phyloP scores from a whole-genome alignment of 192 early-diverging fungal species.

The Coemansia asiatica region DNA sequence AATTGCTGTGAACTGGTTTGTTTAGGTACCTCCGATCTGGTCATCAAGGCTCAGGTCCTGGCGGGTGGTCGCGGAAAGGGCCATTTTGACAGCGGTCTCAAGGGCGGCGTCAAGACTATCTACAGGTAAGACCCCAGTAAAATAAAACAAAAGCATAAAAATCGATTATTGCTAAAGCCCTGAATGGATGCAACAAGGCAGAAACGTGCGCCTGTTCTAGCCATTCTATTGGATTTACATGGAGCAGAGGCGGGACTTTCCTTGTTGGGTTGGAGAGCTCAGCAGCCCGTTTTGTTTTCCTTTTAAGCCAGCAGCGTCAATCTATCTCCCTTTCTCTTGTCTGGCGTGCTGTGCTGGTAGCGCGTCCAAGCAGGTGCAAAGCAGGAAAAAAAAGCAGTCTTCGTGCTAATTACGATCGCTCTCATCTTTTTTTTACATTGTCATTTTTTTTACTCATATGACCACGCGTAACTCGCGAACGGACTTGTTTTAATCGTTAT shows the following conservation, averaged over 20 bases:
- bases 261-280: neutral
- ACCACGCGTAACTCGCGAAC: neutral
- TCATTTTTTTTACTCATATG: neutral
- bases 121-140: slow-evolving; percentile 69
- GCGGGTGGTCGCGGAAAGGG: slow-evolving; percentile 99
- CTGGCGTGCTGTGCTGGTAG: too few relatives aligned
- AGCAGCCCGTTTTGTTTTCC: neutral
- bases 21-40: slow-evolving; percentile 65
- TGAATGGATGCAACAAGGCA: neutral
- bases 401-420: slow-evolving; percentile 5
- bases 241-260: slow-evolving; percentile 10
- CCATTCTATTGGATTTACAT: slow-evolving; percentile 13
- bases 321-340: neutral
- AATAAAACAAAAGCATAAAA: neutral
- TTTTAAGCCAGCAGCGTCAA: neutral
- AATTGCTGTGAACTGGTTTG: neutral
- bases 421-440: neutral
- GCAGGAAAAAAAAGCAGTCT: neutral
- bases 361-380: neutral
- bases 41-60: slow-evolving; percentile 88
- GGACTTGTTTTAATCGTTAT: neutral
- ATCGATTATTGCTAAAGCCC: neutral
- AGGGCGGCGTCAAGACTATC: slow-evolving; percentile 93
- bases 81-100: slow-evolving; percentile 89
- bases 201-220: neutral